Conservation (phyloP, 2,329 filamentous ascomycete genomes). For the Paraphaeosphaeria sporulosa region DNA sequence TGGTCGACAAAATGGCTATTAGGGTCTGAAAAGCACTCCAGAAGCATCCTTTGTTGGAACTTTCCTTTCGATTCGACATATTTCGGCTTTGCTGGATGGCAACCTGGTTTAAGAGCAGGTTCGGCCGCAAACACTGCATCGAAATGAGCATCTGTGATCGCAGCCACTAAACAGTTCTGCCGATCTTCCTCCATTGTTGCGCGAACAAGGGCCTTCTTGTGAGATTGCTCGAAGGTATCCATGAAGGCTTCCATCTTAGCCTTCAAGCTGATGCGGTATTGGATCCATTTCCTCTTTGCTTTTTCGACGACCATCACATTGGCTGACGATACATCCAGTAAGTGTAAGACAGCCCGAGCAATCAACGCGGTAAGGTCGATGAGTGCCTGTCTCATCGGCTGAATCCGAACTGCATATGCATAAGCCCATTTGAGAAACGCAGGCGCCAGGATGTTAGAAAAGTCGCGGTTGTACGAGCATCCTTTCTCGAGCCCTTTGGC, state of each 20-base stretch:
- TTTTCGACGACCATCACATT: conserved; percentile 27
- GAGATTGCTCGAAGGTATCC: not conserved
- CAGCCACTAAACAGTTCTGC: conserved; percentile 23
- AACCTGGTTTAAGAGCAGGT: not conserved
- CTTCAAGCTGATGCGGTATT: conserved; percentile 7
- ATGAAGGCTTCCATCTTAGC: conserved; percentile 19
- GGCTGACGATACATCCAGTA: conserved; percentile 21
- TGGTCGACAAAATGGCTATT: conserved; percentile 24
- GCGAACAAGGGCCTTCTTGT: not conserved
- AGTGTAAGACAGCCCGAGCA: not conserved
- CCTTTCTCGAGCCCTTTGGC: conserved; percentile 28
- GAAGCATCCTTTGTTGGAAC: conserved; percentile 22
- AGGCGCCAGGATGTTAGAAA: conserved; percentile 21
- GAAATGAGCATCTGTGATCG: not conserved
- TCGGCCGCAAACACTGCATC: not conserved
- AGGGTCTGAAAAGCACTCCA: conserved; percentile 16
- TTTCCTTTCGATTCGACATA: conserved; percentile 20
- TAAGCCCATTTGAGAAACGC: conserved; percentile 23
- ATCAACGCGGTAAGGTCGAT: not conserved
- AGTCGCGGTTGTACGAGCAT: conserved; percentile 29
- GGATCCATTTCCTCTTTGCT: conserved; percentile 23
- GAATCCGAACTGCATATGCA: conserved; percentile 10
- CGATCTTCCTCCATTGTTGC: conserved; percentile 22
- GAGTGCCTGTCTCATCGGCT: conserved; percentile 1
- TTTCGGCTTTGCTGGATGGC: conserved; percentile 9